Percentiles rank a stretch among this genome's conserved stretches.
These are phyloP conservation scores for Aspergillus cristatus DNA, from an alignment of 495 filamentous ascomycete species.

Conservation along the genomic window DNA sequence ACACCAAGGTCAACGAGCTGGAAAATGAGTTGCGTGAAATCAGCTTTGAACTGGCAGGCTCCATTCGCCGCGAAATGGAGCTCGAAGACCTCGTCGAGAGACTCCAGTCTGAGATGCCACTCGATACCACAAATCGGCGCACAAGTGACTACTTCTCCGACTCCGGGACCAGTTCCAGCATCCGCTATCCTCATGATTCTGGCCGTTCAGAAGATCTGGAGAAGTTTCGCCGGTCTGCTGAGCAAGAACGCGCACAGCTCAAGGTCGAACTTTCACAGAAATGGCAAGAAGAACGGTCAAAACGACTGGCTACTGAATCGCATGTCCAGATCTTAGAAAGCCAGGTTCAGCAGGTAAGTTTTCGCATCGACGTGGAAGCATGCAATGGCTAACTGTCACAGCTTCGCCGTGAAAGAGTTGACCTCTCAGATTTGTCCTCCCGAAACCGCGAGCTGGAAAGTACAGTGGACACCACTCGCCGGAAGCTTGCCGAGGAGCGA, in stretches of 20 bases:
- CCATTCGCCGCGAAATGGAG: constrained; percentile 93
- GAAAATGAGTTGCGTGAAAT: constrained; percentile 91
- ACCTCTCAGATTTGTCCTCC: constrained; percentile 32
- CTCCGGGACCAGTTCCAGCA: constrained; percentile 71
- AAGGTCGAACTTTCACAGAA: constrained; percentile 74
- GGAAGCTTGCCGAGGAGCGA: constrained; percentile 76
- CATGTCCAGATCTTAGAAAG: constrained; percentile 75
- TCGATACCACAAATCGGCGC: constrained; percentile 46
- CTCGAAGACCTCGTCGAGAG: constrained; percentile 88
- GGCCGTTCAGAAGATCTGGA: constrained; percentile 79
- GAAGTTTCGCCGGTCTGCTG: constrained; percentile 67
- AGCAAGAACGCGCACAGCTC: constrained; percentile 86
- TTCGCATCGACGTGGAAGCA: neutral
- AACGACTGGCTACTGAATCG: constrained; percentile 63
- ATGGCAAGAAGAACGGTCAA: constrained; percentile 72
- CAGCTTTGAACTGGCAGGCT: constrained; percentile 81
- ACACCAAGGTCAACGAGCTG: constrained; percentile 53
- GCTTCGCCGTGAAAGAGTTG: constrained; percentile 39
- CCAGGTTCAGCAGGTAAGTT: constrained; percentile 51
- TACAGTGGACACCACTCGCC: constrained; percentile 67
- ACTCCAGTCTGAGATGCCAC: constrained; percentile 62
- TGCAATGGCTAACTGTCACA: constrained; percentile 6
- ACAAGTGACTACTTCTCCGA: constrained; percentile 99
- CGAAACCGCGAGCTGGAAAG: constrained; percentile 62
- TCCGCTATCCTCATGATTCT: constrained; percentile 55